phyloP scores from a whole-genome alignment of 176 grass and related monocot species.

The Phragmites australis region DNA sequence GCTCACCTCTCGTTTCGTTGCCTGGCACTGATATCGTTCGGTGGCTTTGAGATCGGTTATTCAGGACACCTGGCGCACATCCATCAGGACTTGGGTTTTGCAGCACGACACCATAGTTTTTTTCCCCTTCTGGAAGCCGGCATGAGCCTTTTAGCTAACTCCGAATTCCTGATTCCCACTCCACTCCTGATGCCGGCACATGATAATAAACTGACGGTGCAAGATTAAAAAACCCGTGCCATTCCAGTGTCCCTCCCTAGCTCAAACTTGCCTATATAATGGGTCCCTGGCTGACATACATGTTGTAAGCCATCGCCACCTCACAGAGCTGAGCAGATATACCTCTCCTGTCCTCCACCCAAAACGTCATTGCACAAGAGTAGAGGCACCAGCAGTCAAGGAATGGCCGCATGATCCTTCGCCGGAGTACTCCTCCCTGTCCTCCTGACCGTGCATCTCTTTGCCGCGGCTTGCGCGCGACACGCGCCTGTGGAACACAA shows the following conservation, averaged over 20 bases:
- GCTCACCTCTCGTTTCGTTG: too few relatives aligned
- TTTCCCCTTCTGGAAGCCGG: too few relatives aligned
- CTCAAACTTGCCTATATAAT: constrained; percentile 22
- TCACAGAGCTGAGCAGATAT: neutral
- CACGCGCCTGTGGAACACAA: too few relatives aligned
- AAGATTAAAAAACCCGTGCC: neutral
- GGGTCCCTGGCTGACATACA: neutral
- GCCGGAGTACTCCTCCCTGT: neutral
- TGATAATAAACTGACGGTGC: neutral
- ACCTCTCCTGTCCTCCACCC: neutral
- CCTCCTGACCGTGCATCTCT: constrained; percentile 6
- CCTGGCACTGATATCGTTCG: too few relatives aligned
- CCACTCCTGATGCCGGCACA: neutral
- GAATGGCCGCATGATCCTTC: constrained; percentile 14
- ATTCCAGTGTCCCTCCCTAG: neutral
- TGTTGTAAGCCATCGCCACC: neutral
- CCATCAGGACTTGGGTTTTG: too few relatives aligned
- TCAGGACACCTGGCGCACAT: too few relatives aligned
- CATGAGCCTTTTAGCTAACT: too few relatives aligned
- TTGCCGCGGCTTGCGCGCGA: neutral
- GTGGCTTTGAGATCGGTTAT: too few relatives aligned
- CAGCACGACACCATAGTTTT: too few relatives aligned
- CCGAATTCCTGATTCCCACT: neutral
- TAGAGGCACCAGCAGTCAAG: too few relatives aligned
- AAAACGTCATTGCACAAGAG: neutral